phyloP scores from a whole-genome alignment of 2,329 filamentous ascomycete species.

The Colletotrichum scovillei region DNA sequence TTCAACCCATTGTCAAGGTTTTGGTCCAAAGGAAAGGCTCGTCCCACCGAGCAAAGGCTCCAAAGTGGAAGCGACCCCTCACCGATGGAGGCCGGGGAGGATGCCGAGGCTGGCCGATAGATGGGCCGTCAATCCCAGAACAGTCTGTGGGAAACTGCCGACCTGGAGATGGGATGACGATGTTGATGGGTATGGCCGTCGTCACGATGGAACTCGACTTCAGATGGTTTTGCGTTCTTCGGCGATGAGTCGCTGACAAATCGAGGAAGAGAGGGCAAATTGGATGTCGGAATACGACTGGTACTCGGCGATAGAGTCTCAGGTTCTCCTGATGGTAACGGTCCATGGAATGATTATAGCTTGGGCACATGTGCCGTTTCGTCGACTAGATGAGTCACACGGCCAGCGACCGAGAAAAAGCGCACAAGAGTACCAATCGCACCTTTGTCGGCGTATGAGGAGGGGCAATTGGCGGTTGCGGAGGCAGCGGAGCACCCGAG shows the following conservation, averaged over 20 bases:
- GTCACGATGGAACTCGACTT: background rate
- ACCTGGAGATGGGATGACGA: background rate
- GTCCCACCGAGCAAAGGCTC: background rate
- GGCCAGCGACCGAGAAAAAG: conserved; percentile 5
- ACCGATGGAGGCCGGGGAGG: background rate
- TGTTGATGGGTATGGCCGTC: background rate
- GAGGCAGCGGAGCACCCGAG: conserved; percentile 4
- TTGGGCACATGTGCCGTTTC: conserved; percentile 1
- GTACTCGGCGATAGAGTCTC: conserved; percentile 4
- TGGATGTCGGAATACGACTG: background rate
- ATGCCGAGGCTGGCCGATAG: background rate
- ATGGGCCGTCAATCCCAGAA: background rate
- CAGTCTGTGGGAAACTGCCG: background rate
- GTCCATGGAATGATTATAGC: background rate
- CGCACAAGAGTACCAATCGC: background rate
- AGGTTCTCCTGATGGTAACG: background rate
- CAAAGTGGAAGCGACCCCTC: background rate
- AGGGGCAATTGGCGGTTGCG: background rate
- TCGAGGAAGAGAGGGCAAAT: background rate
- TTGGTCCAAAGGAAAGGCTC: background rate
- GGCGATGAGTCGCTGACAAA: conserved; percentile 1
- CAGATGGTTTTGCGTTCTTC: background rate
- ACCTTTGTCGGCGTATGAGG: background rate
- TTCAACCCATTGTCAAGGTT: background rate
- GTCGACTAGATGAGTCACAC: conserved; percentile 25